Evolutionary conservation across 441 rosid species (phyloP).

Genomic region (Manihot esculenta): DNA sequence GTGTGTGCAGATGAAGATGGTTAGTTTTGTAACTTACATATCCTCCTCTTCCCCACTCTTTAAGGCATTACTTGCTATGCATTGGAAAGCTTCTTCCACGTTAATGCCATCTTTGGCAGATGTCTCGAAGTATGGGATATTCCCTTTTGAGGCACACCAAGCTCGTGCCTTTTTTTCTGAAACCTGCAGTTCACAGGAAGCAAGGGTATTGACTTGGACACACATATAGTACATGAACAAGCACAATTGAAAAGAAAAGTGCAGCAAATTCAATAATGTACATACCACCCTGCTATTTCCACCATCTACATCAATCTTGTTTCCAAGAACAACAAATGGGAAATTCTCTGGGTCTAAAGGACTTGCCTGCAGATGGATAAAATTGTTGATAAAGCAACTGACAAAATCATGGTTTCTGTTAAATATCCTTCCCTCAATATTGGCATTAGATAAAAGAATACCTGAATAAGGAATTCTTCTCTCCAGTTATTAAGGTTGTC

Average conservation of each 20-base stretch:
- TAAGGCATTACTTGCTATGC: conserved; percentile 91
- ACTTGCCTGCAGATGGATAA: conserved; percentile 51
- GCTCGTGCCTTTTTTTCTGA: conserved; percentile 95
- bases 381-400: not conserved
- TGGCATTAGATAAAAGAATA: conserved; percentile 16
- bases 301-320: conserved; percentile 71
- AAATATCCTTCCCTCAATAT: not conserved
- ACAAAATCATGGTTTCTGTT: not conserved
- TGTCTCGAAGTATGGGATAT: conserved; percentile 96
- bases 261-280: conserved; percentile 8
- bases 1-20: not conserved
- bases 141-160: conserved; percentile 98
- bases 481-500: conserved; percentile 88
- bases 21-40: conserved; percentile 53
- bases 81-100: conserved; percentile 95
- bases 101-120: conserved; percentile 97
- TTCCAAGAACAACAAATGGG: conserved; percentile 89
- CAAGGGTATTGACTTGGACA: not conserved
- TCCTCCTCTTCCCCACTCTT: conserved; percentile 96
- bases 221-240: not conserved
- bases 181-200: conserved; percentile 47
- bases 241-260: too few species aligned
- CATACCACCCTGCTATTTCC: conserved; percentile 74
- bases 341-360: conserved; percentile 90
- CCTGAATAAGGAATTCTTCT: conserved; percentile 92